Conservation (phyloP, 257 asterid species). For the Penstemon barbatus region DNA sequence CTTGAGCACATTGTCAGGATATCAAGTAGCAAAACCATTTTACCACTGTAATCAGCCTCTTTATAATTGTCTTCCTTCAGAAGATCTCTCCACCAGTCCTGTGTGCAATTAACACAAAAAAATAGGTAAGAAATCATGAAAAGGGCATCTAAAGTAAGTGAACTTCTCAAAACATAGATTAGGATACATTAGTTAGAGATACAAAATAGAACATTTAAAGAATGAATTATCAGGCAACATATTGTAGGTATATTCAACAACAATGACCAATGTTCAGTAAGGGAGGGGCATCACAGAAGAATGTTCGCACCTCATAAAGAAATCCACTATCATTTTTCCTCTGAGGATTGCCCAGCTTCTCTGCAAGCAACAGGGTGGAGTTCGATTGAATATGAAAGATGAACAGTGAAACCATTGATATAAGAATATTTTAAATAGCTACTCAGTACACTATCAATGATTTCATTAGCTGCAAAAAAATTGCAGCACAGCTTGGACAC, state of each 20-base stretch:
- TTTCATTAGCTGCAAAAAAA: constrained; percentile 15
- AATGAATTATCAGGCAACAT: not conserved
- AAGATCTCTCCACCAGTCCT: constrained; percentile 99
- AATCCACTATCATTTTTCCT: constrained; percentile 62
- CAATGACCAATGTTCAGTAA: constrained; percentile 15
- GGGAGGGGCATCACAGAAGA: constrained; percentile 1
- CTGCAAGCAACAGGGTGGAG: constrained; percentile 43
- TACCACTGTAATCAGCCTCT: constrained; percentile 83
- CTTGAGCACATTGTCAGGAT: constrained; percentile 78
- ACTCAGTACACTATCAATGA: not conserved
- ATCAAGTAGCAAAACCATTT: constrained; percentile 92
- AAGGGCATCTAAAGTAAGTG: not conserved
- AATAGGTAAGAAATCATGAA: constrained; percentile 7
- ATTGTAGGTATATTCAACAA: constrained; percentile 1
- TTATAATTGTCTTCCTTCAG: constrained; percentile 59
- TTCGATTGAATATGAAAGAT: constrained; percentile 20
- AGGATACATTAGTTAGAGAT: not conserved
- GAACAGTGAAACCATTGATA: not conserved
- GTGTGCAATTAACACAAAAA: constrained; percentile 26
- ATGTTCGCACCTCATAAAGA: constrained; percentile 62
- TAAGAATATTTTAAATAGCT: constrained; percentile 7
- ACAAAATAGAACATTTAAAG: not conserved
- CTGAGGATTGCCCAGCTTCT: constrained; percentile 56
- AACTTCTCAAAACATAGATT: not conserved
- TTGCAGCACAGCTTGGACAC: constrained; percentile 6